These are phyloP conservation scores for Arctium lappa DNA, from an alignment of 129 eudicot genomes.

Conservation along the genomic window DNA sequence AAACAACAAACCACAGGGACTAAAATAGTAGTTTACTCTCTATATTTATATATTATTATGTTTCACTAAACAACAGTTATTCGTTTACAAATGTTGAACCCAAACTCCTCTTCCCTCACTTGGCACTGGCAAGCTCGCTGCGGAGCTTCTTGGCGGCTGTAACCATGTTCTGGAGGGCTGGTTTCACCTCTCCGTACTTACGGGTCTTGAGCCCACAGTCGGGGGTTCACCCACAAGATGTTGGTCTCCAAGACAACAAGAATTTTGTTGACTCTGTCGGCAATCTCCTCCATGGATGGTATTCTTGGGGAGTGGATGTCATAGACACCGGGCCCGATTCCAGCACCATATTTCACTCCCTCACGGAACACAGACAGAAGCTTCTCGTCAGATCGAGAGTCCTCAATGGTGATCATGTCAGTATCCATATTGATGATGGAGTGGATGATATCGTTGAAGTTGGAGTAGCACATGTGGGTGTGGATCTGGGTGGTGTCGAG, in stretches of 20 bases:
- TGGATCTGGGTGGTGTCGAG: slow-evolving; percentile 78
- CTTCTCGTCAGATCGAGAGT: slow-evolving; percentile 97
- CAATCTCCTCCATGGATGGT: slow-evolving; percentile 85
- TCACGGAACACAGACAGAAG: slow-evolving; percentile 95
- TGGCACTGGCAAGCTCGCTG: no score
- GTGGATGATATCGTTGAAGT: slow-evolving; percentile 97
- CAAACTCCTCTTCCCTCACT: no score
- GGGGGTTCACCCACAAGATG: slow-evolving; percentile 86
- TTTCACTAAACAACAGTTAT: no score
- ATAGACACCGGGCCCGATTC: slow-evolving; percentile 97
- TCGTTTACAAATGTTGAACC: no score
- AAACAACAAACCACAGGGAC: no score
- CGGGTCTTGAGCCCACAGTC: no score
- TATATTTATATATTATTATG: no score
- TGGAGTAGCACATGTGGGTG: slow-evolving; percentile 99
- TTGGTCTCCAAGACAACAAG: slow-evolving; percentile 87
- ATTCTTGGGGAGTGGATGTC: slow-evolving; percentile 99
- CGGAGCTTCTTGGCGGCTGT: no score
- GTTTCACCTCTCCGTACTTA: no score
- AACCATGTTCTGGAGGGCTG: no score
- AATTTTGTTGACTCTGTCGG: slow-evolving; percentile 87
- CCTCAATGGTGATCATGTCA: slow-evolving; percentile 96
- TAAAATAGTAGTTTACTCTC: no score
- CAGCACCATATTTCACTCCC: slow-evolving; percentile 93
- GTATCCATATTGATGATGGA: slow-evolving; percentile 99